Evolutionary conservation across 1,284 basidiomycete genomes (phyloP), one percentile per base, ranked within the genome.

Genomic region (Boletus smithii): DNA sequence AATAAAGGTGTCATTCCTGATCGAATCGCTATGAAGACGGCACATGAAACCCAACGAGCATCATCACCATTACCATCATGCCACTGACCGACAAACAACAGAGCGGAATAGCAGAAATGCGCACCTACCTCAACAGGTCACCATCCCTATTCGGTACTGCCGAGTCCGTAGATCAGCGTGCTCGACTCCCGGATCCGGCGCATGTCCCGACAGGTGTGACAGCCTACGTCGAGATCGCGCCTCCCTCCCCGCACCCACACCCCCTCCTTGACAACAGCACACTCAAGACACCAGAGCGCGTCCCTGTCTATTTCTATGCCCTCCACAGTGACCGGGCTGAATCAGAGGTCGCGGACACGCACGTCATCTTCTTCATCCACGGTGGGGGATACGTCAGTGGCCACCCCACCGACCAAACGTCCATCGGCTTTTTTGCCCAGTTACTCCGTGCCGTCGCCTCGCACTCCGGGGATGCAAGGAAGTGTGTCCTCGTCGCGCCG

Each of bases 231-330:
- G 54, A 54, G 17, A 44, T 55, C 26, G 47, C 43, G 2, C 42
- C 42, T 16, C 42, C 42, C 13, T 43, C 49, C 6, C 46, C 37
- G 1, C 38, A 2, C 16, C 41, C 33, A 31, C 37, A 5, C 29
- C 33, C 54, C 16, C 36, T 40, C 33, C 18, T 57, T 14, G 17
- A 54, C 18, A 11, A 2, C 24, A 30, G n/a, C 8, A 16, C n/a
- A 9, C 29, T 48, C 6, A 59, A 54, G 38, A 16, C 32, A 9
- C 51, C 44, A 7, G 54, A 53, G 10, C 38, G 29, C 5, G 45
- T 57, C 8, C 55, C 54, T 1, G n/a, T 59, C 20, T 57, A 57
- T 30, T 54, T 50, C 10, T 53, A 54, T 36, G 17, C 48, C 17
- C 32, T 53, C 8, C 39, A 23, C 16, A 30, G 16, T 11, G 18